These are phyloP conservation scores for Musa balbisiana DNA, from an alignment of 202 grass and related monocot species.

Conservation along the genomic window DNA sequence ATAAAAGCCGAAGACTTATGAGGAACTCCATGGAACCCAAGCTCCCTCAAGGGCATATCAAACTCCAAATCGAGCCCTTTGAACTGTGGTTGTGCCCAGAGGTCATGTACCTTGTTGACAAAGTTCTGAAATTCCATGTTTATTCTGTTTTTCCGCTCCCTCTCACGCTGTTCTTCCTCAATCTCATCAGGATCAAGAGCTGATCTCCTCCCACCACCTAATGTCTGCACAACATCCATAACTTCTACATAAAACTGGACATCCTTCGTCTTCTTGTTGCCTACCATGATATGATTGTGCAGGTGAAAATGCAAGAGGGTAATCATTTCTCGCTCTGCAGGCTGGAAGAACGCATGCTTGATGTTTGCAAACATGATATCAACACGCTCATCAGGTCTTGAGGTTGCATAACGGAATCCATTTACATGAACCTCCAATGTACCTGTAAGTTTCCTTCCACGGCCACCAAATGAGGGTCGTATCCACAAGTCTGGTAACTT, in stretches of 20 bases:
- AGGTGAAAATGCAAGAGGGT: constrained; percentile 9
- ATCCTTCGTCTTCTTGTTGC: constrained; percentile 69
- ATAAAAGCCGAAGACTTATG: constrained; percentile 91
- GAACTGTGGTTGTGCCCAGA: constrained; percentile 76
- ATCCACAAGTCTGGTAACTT: constrained; percentile 81
- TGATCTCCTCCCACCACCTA: constrained; percentile 56
- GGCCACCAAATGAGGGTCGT: constrained; percentile 67
- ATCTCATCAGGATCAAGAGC: constrained; percentile 90
- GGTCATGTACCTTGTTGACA: constrained; percentile 80
- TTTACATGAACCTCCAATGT: constrained; percentile 79
- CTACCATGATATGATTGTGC: constrained; percentile 17
- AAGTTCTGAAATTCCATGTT: constrained; percentile 94
- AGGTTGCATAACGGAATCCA: constrained; percentile 75
- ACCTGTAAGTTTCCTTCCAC: constrained; percentile 70
- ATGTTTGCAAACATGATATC: constrained; percentile 57
- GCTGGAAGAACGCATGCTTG: constrained; percentile 1
- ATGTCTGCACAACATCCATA: constrained; percentile 31
- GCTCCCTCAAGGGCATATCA: constrained; percentile 74
- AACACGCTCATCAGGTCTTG: constrained; percentile 66
- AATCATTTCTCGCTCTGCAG: constrained; percentile 10
- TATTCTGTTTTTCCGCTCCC: constrained; percentile 83
- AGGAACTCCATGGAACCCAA: constrained; percentile 82
- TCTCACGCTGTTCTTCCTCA: constrained; percentile 89
- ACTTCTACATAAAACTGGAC: constrained; percentile 92
- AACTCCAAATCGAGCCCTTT: constrained; percentile 81